Conservation (phyloP, 805 yeast species). For the Ogataea methylovora region DNA sequence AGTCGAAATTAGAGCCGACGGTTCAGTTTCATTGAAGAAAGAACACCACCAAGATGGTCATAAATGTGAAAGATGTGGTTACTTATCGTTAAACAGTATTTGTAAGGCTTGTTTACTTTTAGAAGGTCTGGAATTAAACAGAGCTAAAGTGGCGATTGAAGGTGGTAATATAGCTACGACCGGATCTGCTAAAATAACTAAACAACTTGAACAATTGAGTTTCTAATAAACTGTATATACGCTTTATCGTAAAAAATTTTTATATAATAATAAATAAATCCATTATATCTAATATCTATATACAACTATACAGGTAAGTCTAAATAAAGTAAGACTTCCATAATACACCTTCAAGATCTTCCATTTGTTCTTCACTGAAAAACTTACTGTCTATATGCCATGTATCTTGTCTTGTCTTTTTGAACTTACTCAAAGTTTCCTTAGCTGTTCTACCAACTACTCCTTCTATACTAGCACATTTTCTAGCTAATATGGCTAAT, state of each 20-base stretch:
- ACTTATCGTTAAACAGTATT: constrained; percentile 75
- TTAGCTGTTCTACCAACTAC: constrained; percentile 79
- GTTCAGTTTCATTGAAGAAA: constrained; percentile 42
- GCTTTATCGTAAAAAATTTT: background rate
- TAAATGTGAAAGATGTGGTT: constrained; percentile 85
- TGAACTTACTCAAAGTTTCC: constrained; percentile 71
- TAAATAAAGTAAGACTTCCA: constrained; percentile 89
- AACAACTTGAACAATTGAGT: constrained; percentile 52
- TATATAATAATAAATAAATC: too few relatives aligned
- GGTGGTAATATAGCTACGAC: constrained; percentile 37
- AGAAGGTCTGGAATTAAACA: constrained; percentile 71
- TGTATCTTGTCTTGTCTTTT: constrained; percentile 87
- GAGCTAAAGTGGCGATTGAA: constrained; percentile 60
- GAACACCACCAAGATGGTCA: constrained; percentile 43
- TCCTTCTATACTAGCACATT: constrained; percentile 69
- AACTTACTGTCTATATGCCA: constrained; percentile 85
- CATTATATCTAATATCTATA: too few relatives aligned
- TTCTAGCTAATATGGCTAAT: constrained; percentile 60
- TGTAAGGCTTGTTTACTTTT: constrained; percentile 91
- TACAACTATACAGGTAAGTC: too few relatives aligned
- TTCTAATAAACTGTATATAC: background rate
- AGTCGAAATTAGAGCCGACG: constrained; percentile 51
- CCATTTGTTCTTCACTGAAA: constrained; percentile 72
- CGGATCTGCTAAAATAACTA: constrained; percentile 58
- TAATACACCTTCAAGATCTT: constrained; percentile 88